Evolutionary conservation across 805 yeast species (phyloP), one percentile per base, ranked within the genome.

Genomic region (Nakazawaea anatomiae): DNA sequence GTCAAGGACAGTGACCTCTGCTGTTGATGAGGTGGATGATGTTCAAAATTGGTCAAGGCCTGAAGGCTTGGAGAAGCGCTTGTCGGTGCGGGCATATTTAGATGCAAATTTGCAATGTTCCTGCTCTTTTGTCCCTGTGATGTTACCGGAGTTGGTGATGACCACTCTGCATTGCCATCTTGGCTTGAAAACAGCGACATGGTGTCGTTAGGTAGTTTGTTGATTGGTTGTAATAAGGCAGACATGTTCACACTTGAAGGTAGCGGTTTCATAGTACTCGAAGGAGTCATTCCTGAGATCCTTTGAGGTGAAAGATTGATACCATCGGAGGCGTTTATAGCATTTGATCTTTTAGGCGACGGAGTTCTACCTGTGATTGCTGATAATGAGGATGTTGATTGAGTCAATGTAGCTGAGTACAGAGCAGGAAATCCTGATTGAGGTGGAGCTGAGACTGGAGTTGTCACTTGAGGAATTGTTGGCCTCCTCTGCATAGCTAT

Each of bases 81-180:
- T 0, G 83, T 75, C 1, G 92, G 91, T 3, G 81, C 75, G 4
- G 91, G 92, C 90, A 86, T 85, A 61, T 85, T 90, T 25, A 86
- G 72, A 53, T 81, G 79, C 42, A 84, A 65, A 36, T 83, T 76
- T 1, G 84, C 82, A 52, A 79, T 74, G 35, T 76, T 75, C 40
- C 76, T 68, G 43, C 70, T 27, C 36, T 29, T 41, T 27, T 25
- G 18, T 29, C 34, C 42, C 6, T 27, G n/a, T 8, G 41, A 30
- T 30, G 41, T 1, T 54, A 52, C 8, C 64, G 68, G 47, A 9
- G 51, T 39, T 6, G 54, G 44, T n/a, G 48, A 30, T 27, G 48
- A 11, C 5, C 29, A 36, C 31, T 40, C 42, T 2, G 28, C 11
- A 11, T 32, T 32, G 11, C 8, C 8, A 9, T 32, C 35, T 32